Conservation (phyloP, 148 eudicot genomes). For the Fagopyrum homotropicum region DNA sequence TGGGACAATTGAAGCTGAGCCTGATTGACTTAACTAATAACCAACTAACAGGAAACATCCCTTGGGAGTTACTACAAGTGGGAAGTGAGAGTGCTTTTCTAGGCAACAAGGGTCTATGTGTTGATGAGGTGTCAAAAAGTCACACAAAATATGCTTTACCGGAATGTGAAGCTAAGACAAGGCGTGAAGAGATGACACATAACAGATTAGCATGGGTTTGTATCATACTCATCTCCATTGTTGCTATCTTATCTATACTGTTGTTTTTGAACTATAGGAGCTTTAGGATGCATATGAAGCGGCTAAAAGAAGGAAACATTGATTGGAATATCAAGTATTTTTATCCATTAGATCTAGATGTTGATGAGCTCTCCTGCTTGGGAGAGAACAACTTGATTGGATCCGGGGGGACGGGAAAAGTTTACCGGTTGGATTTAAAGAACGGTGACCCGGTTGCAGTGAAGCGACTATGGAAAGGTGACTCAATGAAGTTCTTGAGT, state of each 20-base stretch:
- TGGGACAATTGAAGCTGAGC: constrained; percentile 63
- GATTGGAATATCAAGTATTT: constrained; percentile 73
- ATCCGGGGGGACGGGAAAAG: constrained; percentile 79
- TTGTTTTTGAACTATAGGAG: constrained; percentile 45
- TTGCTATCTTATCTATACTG: constrained; percentile 37
- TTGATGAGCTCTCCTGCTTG: constrained; percentile 46
- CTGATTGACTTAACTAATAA: constrained; percentile 65
- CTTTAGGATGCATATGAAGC: constrained; percentile 31
- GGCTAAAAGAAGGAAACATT: constrained; percentile 24
- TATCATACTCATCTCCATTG: constrained; percentile 36
- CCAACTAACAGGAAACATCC: constrained; percentile 62
- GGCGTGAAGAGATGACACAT: neutral
- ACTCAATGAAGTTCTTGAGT: constrained; percentile 30
- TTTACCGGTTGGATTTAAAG: constrained; percentile 61
- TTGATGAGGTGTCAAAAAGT: constrained; percentile 22
- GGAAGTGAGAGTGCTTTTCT: constrained; percentile 53
- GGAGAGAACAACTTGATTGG: constrained; percentile 67
- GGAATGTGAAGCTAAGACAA: constrained; percentile 27
- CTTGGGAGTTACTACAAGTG: constrained; percentile 41
- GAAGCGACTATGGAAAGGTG: constrained; percentile 57
- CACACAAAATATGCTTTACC: constrained; percentile 22
- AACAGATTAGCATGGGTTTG: constrained; percentile 19
- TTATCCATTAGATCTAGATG: constrained; percentile 59
- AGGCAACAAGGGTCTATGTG: constrained; percentile 66
- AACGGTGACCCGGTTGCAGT: constrained; percentile 65